phyloP scores from a whole-genome alignment of 805 yeast species.

The Cyberlindnera samutprakarnensis region DNA sequence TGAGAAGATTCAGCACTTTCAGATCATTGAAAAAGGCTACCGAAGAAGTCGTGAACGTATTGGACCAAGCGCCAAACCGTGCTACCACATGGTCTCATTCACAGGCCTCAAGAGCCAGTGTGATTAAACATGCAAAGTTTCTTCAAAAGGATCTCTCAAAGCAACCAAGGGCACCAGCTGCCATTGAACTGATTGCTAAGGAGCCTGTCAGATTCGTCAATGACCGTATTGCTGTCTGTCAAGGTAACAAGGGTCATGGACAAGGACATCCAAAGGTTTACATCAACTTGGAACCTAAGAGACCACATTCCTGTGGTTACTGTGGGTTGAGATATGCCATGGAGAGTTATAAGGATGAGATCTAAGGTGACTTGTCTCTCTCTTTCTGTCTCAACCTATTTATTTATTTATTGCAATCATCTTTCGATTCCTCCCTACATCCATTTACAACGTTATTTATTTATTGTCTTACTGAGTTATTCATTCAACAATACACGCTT shows the following conservation, averaged over 20 bases:
- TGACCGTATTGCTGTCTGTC: slow-evolving; percentile 68
- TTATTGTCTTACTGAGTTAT: no score
- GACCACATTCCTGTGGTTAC: slow-evolving; percentile 69
- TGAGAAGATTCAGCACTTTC: slow-evolving; percentile 1
- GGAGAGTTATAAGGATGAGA: slow-evolving; percentile 12
- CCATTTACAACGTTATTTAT: no score
- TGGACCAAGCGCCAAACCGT: slow-evolving; percentile 72
- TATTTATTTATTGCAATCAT: no score
- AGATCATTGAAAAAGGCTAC: slow-evolving; percentile 1
- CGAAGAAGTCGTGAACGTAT: slow-evolving; percentile 4
- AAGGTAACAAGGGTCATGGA: slow-evolving; percentile 64
- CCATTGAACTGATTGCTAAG: slow-evolving; percentile 72
- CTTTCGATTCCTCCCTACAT: no score
- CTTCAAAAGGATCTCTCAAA: slow-evolving; percentile 57
- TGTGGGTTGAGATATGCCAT: slow-evolving; percentile 60
- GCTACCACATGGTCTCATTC: slow-evolving; percentile 61
- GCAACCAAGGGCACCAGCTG: slow-evolving; percentile 79
- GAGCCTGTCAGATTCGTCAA: slow-evolving; percentile 60
- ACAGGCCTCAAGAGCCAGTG: slow-evolving; percentile 31
- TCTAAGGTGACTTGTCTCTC: slow-evolving; percentile 4
- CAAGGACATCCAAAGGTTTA: slow-evolving; percentile 82
- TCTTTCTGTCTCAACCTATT: not conserved
- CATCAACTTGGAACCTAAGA: slow-evolving; percentile 73
- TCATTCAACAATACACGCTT: no score
- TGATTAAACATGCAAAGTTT: slow-evolving; percentile 32